Evolutionary conservation across 352 stramenopile genomes (phyloP).

Genomic region (Phytophthora pluvialis): DNA sequence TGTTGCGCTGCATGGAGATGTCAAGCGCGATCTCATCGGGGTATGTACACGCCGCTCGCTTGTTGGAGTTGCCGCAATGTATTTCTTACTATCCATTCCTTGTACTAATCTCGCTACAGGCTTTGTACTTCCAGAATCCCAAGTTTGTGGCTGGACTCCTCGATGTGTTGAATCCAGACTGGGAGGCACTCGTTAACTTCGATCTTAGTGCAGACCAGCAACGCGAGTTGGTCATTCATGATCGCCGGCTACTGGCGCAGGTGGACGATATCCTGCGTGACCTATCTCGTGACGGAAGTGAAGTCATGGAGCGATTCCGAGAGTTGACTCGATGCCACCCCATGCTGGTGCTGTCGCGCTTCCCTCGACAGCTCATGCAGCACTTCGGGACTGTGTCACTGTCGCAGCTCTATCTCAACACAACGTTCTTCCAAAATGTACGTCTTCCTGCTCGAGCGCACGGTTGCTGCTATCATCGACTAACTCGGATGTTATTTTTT

Average conservation of each 20-base stretch:
- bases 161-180: slow-evolving; percentile 56
- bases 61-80: not conserved
- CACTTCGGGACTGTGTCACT: slow-evolving; percentile 64
- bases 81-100: slow-evolving; percentile 12
- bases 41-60: slow-evolving; percentile 34
- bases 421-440: slow-evolving; percentile 66
- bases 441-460: slow-evolving; percentile 5
- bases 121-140: slow-evolving; percentile 71
- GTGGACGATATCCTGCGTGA: slow-evolving; percentile 60
- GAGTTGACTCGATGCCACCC: slow-evolving; percentile 63
- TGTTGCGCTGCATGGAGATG: slow-evolving; percentile 35
- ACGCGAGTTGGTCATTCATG: slow-evolving; percentile 21
- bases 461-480: not conserved
- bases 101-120: slow-evolving; percentile 32
- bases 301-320: slow-evolving; percentile 67
- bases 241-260: slow-evolving; percentile 37
- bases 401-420: slow-evolving; percentile 74
- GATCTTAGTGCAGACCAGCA: slow-evolving; percentile 17
- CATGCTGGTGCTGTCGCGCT: slow-evolving; percentile 59
- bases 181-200: slow-evolving; percentile 57
- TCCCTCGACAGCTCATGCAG: slow-evolving; percentile 58
- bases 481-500: slow-evolving; percentile 1
- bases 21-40: slow-evolving; percentile 55
- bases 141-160: slow-evolving; percentile 51
- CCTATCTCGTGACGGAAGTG: slow-evolving; percentile 46